Percentiles rank a stretch among this genome's conserved stretches.
phyloP scores from a whole-genome alignment of 768 basidiomycete species.

The Tulasnella sp. region DNA sequence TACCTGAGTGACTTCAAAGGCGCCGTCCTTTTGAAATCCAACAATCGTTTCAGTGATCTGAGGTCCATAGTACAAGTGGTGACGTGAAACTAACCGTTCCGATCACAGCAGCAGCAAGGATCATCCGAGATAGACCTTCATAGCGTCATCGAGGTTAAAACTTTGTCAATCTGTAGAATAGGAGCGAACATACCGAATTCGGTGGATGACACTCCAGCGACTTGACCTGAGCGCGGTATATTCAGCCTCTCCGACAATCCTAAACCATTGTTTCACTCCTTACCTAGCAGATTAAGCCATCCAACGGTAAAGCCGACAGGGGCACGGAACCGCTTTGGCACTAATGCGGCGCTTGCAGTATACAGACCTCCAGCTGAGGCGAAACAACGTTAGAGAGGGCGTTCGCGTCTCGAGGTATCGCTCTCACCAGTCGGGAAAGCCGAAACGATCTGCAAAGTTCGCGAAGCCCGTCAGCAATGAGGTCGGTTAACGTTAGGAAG shows the following conservation, averaged over 20 bases:
- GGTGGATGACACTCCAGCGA: constrained; percentile 80
- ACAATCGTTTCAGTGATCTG: neutral
- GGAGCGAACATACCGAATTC: constrained; percentile 53
- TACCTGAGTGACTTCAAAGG: constrained; percentile 56
- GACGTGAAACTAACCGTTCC: neutral
- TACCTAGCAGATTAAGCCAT: constrained; percentile 77
- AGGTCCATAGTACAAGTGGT: neutral
- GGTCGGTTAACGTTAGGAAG: neutral
- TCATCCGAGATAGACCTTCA: constrained; percentile 24
- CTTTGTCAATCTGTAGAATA: constrained; percentile 22
- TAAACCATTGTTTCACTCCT: constrained; percentile 27
- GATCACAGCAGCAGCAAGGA: constrained; percentile 24
- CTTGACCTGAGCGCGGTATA: constrained; percentile 50
- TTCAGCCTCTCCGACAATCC: constrained; percentile 16
- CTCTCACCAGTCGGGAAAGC: constrained; percentile 31
- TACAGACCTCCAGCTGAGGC: constrained; percentile 31
- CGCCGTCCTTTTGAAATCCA: constrained; percentile 43
- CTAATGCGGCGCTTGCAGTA: constrained; percentile 29
- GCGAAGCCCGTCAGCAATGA: neutral
- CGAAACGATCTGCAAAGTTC: constrained; percentile 21
- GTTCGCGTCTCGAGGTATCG: neutral
- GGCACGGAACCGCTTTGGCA: constrained; percentile 27
- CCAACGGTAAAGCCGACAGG: constrained; percentile 49
- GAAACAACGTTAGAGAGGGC: neutral
- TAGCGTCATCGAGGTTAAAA: constrained; percentile 17